Percentiles rank a stretch among this genome's conserved stretches.
Conservation (phyloP, 305 asterid species). For the Solanum aculeatissimum region DNA sequence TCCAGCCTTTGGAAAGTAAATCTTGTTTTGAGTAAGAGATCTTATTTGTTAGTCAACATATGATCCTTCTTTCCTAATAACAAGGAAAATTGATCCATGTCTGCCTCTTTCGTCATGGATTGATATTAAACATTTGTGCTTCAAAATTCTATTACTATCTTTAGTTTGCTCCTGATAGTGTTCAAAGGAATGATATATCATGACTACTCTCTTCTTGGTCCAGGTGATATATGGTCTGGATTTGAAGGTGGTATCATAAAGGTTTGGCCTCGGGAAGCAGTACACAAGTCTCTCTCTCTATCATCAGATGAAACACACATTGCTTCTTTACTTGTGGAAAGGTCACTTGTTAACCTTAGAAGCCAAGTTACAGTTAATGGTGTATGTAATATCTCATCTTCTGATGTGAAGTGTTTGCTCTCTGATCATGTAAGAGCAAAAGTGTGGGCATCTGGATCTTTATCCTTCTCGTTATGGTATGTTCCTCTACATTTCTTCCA, state of each 20-base stretch:
- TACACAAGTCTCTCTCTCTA: constrained; percentile 68
- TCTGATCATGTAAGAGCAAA: constrained; percentile 53
- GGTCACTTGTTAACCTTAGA: constrained; percentile 61
- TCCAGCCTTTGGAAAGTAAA: not conserved
- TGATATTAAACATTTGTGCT: not conserved
- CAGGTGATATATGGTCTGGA: constrained; percentile 96
- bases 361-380: constrained; percentile 86
- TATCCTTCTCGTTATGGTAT: constrained; percentile 77
- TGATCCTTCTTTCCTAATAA: not conserved
- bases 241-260: constrained; percentile 64
- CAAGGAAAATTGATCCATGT: not conserved
- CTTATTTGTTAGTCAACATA: not conserved
- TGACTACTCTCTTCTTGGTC: not conserved
- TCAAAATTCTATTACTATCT: not conserved
- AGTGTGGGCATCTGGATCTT: constrained; percentile 76
- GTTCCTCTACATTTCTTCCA: not conserved
- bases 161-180: not conserved
- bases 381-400: constrained; percentile 57
- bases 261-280: constrained; percentile 87
- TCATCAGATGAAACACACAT: constrained; percentile 70
- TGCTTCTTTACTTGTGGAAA: constrained; percentile 77
- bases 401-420: constrained; percentile 70
- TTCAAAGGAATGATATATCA: not conserved
- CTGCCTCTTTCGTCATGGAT: not conserved
- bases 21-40: not conserved